Conservation (phyloP, 352 stramenopile genomes). For the Pythium insidiosum region DNA sequence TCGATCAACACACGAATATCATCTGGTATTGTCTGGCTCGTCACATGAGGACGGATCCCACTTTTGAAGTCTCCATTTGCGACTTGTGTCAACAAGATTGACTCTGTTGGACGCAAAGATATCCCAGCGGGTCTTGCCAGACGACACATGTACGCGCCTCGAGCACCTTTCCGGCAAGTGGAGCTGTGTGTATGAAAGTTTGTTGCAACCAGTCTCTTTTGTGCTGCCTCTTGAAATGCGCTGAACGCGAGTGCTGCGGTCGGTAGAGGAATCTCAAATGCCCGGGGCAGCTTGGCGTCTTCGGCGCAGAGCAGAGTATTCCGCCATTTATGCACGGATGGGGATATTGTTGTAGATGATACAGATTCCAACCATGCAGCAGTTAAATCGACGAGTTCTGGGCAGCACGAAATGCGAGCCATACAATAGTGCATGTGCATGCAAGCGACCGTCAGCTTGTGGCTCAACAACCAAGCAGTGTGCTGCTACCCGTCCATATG, state of each 20-base stretch:
- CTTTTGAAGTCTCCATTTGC: neutral
- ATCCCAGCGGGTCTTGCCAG: neutral
- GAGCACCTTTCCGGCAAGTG: neutral
- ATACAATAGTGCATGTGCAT: conserved; percentile 12
- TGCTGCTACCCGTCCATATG: conserved; percentile 6
- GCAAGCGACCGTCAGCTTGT: conserved; percentile 11
- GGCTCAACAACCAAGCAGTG: conserved; percentile 12
- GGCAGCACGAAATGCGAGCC: conserved; percentile 5
- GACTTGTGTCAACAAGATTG: neutral
- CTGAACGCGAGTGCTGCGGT: neutral
- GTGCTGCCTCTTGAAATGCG: neutral
- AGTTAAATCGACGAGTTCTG: neutral
- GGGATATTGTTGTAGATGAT: neutral
- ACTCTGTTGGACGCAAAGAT: neutral
- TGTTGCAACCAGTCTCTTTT: neutral
- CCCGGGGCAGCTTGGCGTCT: neutral
- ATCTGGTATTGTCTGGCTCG: neutral
- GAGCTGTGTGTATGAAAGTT: neutral
- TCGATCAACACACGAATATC: neutral
- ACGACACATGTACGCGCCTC: neutral
- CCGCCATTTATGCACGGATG: neutral
- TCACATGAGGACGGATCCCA: neutral
- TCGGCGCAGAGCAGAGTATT: neutral
- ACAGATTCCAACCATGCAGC: neutral
- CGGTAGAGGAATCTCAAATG: neutral